Evolutionary conservation across 306 rosid genomes (phyloP).

Genomic region (Pterocarpus macrocarpus): DNA sequence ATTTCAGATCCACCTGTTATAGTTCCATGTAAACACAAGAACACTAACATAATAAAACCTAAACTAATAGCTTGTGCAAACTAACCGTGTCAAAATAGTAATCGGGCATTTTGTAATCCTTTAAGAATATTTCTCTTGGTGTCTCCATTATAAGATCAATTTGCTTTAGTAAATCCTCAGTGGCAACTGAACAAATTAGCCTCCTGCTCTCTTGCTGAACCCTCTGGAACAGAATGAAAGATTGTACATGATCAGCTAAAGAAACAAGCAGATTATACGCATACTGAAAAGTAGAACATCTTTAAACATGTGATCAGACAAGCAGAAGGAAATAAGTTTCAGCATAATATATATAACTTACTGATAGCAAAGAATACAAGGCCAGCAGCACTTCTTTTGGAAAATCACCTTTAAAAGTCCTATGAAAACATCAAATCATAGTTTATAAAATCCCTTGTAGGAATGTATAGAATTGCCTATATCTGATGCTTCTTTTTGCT

Average conservation of each 20-base stretch:
- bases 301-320: slow-evolving; percentile 14
- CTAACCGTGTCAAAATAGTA: slow-evolving; percentile 86
- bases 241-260: slow-evolving; percentile 36
- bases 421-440: slow-evolving; percentile 23
- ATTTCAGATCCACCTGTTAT: slow-evolving; percentile 83
- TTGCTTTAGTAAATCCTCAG: slow-evolving; percentile 65
- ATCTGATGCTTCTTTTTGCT: slow-evolving; percentile 58
- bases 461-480: slow-evolving; percentile 51
- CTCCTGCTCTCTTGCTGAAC: slow-evolving; percentile 63
- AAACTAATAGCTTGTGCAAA: slow-evolving; percentile 31
- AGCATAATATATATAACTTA: slow-evolving; percentile 57
- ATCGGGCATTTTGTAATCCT: slow-evolving; percentile 91
- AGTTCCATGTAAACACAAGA: slow-evolving; percentile 32
- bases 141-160: slow-evolving; percentile 77
- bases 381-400: slow-evolving; percentile 48
- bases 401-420: slow-evolving; percentile 58
- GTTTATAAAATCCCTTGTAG: too few relatives aligned
- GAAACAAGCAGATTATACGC: slow-evolving; percentile 29
- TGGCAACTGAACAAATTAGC: slow-evolving; percentile 82
- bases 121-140: slow-evolving; percentile 89
- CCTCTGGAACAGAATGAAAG: slow-evolving; percentile 60
- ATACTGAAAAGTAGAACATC: slow-evolving; percentile 12
- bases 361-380: slow-evolving; percentile 58
- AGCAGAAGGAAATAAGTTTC: slow-evolving; percentile 13
- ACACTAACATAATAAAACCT: slow-evolving; percentile 39